A percentile compares a stretch with the other conserved stretches of the same genome.
Conservation (phyloP, 768 basidiomycete genomes). For the Tulasnella sp. region DNA sequence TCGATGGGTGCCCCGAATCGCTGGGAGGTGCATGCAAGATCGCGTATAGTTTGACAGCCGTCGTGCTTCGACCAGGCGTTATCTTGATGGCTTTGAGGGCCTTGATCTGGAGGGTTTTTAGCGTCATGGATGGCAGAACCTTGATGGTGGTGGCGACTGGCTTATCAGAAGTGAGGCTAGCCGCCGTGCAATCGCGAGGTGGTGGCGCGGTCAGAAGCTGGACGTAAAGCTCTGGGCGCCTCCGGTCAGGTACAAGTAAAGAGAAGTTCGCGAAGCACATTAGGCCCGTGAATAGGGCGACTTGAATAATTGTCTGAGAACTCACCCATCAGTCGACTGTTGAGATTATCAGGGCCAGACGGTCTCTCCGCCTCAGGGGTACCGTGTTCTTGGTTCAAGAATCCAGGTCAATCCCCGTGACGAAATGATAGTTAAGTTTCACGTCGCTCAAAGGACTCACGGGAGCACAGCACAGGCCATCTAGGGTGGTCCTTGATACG, state of each 20-base stretch:
- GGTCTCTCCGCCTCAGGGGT: conserved; percentile 2
- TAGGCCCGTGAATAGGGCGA: too few relatives aligned
- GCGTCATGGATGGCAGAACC: conserved; percentile 56
- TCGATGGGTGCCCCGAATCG: not conserved
- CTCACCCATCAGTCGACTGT: conserved; percentile 20
- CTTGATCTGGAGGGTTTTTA: conserved; percentile 54
- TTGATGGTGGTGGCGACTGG: conserved; percentile 29
- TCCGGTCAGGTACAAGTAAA: conserved; percentile 30
- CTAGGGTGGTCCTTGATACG: conserved; percentile 46
- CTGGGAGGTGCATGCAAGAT: conserved; percentile 31
- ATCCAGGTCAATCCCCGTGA: not conserved
- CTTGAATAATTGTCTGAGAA: too few relatives aligned
- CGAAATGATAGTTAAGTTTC: not conserved
- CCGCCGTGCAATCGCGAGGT: conserved; percentile 23
- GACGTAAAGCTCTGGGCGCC: conserved; percentile 51
- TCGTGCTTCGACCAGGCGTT: conserved; percentile 24
- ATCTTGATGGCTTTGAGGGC: conserved; percentile 37
- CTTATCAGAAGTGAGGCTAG: too few relatives aligned
- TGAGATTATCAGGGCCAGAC: conserved; percentile 16
- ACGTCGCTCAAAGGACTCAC: conserved; percentile 32
- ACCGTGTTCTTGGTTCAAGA: conserved; percentile 15
- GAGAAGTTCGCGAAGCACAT: conserved; percentile 31
- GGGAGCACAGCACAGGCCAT: conserved; percentile 50
- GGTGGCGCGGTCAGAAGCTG: conserved; percentile 19
- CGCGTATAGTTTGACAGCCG: conserved; percentile 41